A percentile compares a stretch with the other conserved stretches of the same genome.
Conservation (phyloP, 345 rosid genomes). For the Raphanus raphanistrum region DNA sequence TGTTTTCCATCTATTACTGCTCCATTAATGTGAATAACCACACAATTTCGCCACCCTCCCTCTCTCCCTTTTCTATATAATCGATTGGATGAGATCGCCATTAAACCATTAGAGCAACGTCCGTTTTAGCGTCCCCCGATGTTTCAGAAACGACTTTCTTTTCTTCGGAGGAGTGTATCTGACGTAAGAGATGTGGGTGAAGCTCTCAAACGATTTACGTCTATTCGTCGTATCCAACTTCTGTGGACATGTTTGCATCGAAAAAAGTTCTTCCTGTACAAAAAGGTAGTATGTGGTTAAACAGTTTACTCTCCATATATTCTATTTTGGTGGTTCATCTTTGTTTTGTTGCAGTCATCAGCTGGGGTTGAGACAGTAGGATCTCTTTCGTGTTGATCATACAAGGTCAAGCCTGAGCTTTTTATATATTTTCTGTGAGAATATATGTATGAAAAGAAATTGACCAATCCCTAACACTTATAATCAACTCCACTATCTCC, state of each 20-base stretch:
- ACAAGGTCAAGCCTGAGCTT: neutral
- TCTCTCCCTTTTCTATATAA: no score
- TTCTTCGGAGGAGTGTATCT: no score
- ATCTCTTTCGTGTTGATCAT: neutral
- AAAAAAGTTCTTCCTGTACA: neutral
- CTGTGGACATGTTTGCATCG: neutral
- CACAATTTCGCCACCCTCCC: no score
- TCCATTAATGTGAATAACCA: no score
- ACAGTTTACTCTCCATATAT: neutral
- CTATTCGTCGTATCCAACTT: neutral
- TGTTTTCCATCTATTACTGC: no score
- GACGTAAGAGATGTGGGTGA: neutral
- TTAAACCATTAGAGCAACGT: no score
- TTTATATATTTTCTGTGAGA: neutral
- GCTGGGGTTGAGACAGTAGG: neutral
- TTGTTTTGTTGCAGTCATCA: neutral
- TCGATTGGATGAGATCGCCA: no score
- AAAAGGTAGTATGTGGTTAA: neutral
- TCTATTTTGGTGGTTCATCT: neutral
- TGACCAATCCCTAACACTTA: neutral
- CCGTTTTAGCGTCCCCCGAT: no score
- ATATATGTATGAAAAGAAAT: neutral
- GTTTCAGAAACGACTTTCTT: no score
- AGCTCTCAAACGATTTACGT: no score
- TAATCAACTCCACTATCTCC: neutral